These are phyloP conservation scores for Boletus sp. DNA, from an alignment of 768 basidiomycete genomes.

Conservation along the genomic window DNA sequence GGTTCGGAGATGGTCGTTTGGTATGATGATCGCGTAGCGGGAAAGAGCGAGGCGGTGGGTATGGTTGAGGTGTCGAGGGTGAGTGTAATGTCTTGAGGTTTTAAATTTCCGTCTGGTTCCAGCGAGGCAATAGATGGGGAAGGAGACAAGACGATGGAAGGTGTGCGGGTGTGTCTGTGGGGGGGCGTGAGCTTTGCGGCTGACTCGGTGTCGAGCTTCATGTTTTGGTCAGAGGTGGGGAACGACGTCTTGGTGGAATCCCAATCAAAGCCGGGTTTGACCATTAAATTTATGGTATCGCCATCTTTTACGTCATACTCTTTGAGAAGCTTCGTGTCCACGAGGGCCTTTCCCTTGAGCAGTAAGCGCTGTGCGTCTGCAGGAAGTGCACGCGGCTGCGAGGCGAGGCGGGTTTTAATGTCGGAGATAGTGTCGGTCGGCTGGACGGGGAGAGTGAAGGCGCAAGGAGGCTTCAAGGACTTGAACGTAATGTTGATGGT, in stretches of 20 bases:
- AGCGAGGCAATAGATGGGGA: constrained; percentile 54
- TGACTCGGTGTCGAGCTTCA: constrained; percentile 19
- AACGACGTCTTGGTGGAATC: constrained; percentile 44
- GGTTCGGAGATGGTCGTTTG: constrained; percentile 64
- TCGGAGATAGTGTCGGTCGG: constrained; percentile 79
- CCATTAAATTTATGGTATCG: constrained; percentile 79
- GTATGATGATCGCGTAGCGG: constrained; percentile 26
- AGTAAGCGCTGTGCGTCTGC: constrained; percentile 81
- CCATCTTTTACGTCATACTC: constrained; percentile 85
- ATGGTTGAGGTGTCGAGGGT: constrained; percentile 58
- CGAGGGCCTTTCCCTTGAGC: constrained; percentile 91
- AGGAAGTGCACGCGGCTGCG: constrained; percentile 66
- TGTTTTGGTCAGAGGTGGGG: constrained; percentile 22
- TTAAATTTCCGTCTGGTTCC: constrained; percentile 36
- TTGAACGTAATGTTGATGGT: constrained; percentile 76
- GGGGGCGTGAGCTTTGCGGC: constrained; percentile 28
- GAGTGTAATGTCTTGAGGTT: constrained; percentile 60
- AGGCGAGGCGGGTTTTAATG: constrained; percentile 74
- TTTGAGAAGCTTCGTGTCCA: constrained; percentile 82
- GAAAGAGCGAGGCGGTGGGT: constrained; percentile 44
- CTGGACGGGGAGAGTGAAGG: constrained; percentile 68
- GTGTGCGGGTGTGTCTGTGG: constrained; percentile 59
- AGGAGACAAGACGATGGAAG: constrained; percentile 75
- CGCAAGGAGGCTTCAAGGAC: constrained; percentile 81
- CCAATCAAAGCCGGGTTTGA: constrained; percentile 75